These are phyloP conservation scores for Pythium myriotylum DNA, from an alignment of 352 stramenopile species.

Conservation along the genomic window DNA sequence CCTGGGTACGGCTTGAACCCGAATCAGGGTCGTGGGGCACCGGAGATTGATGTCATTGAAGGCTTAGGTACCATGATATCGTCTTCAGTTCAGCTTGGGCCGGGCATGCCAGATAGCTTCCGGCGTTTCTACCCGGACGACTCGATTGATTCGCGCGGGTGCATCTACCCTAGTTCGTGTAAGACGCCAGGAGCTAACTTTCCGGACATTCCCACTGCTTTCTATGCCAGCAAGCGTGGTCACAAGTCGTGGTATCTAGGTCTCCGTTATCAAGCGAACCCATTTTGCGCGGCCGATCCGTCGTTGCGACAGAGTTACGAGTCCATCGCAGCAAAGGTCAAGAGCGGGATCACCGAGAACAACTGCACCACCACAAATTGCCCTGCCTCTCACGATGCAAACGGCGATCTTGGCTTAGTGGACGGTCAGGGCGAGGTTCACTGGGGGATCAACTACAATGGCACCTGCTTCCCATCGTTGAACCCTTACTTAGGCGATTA, in stretches of 20 bases:
- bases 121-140: constrained; percentile 1
- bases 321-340: constrained; percentile 31
- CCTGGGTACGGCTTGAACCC: constrained; percentile 90
- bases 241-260: constrained; percentile 33
- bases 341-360: constrained; percentile 20
- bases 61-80: constrained; percentile 49
- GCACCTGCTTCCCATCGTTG: constrained; percentile 26
- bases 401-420: constrained; percentile 37
- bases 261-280: constrained; percentile 45
- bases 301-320: constrained; percentile 31
- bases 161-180: constrained; percentile 22
- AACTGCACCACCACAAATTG: constrained; percentile 35
- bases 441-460: constrained; percentile 34
- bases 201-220: constrained; percentile 48
- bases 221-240: constrained; percentile 29
- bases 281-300: constrained; percentile 27
- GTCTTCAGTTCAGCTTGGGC: constrained; percentile 67
- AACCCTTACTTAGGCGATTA: constrained; percentile 28
- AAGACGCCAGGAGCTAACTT: constrained; percentile 41
- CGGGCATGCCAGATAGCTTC: constrained; percentile 32
- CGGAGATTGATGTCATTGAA: constrained; percentile 87
- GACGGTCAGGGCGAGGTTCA: constrained; percentile 21
- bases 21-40: constrained; percentile 48
- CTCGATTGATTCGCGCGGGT: constrained; percentile 1
- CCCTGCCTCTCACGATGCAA: constrained; percentile 46